Evolutionary conservation across 129 eudicot species (phyloP).

Genomic region (Flaveria ramosissima): DNA sequence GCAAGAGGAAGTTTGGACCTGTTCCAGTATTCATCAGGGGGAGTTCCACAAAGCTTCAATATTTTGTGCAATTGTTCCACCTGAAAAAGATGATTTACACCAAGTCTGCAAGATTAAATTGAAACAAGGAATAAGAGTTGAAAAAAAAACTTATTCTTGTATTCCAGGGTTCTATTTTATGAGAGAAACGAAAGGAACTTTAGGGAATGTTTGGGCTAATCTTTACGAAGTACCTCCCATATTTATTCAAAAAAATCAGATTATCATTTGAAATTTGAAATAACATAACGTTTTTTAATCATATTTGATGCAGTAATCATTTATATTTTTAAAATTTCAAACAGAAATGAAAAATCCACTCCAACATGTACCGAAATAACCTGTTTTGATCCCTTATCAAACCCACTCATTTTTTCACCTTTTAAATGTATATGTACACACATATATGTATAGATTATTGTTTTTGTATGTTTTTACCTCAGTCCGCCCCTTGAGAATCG

Average conservation of each 20-base stretch:
- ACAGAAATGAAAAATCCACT: no score
- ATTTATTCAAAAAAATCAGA: no score
- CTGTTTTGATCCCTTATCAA: not conserved
- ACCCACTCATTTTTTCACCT: slow-evolving; percentile 1
- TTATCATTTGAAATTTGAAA: no score
- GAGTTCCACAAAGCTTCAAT: slow-evolving; percentile 82
- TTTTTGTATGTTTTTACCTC: slow-evolving; percentile 55
- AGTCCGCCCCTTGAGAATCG: slow-evolving; percentile 78
- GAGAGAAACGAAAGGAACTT: not conserved
- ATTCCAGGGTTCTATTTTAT: no score
- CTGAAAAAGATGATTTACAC: slow-evolving; percentile 33
- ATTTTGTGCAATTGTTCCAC: slow-evolving; percentile 92
- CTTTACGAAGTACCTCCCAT: not conserved
- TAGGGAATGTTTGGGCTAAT: not conserved
- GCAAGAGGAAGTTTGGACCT: slow-evolving; percentile 76
- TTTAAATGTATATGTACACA: not conserved
- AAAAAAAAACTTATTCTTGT: not conserved
- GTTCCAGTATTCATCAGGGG: slow-evolving; percentile 75
- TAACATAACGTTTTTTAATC: no score
- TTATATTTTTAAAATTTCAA: no score
- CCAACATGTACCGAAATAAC: not conserved
- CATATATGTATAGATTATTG: not conserved
- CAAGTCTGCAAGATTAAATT: slow-evolving; percentile 1
- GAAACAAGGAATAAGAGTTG: not conserved
- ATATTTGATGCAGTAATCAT: no score